Conservation (phyloP, 1,284 basidiomycete genomes). For the Cryptococcus wingfieldii region DNA sequence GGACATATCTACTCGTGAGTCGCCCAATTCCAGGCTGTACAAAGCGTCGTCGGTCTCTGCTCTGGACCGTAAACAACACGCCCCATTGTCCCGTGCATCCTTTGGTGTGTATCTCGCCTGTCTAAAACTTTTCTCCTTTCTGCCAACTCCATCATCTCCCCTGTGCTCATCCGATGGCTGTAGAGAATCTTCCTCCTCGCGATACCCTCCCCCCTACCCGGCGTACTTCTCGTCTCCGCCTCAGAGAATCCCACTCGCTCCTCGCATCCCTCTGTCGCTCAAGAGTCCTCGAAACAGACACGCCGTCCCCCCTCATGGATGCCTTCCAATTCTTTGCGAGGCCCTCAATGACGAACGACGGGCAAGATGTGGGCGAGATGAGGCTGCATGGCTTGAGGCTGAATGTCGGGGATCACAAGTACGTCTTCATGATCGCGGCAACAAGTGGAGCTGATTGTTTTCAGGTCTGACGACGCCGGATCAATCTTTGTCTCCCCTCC, state of each 20-base stretch:
- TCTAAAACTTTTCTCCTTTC: no score
- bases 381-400: slow-evolving; percentile 18
- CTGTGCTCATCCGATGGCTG: no score
- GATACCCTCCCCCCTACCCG: slow-evolving; percentile 8
- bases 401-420: no score
- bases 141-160: no score
- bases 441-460: slow-evolving; percentile 14
- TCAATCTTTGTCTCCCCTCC: slow-evolving; percentile 38
- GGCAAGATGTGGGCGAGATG: slow-evolving; percentile 24
- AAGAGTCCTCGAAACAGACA: slow-evolving; percentile 14
- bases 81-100: no score
- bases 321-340: slow-evolving; percentile 27
- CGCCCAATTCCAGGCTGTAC: no score
- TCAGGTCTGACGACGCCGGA: slow-evolving; percentile 11
- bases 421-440: not conserved
- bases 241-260: slow-evolving; percentile 11
- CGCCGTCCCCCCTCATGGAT: slow-evolving; percentile 17
- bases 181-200: not conserved
- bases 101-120: no score
- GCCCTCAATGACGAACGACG: slow-evolving; percentile 5
- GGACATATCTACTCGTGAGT: no score
- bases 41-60: no score
- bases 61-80: no score
- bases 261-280: slow-evolving; percentile 18
- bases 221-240: slow-evolving; percentile 10